Evolutionary conservation across 306 rosid species (phyloP).

Genomic region (Fragaria nilgerrensis): DNA sequence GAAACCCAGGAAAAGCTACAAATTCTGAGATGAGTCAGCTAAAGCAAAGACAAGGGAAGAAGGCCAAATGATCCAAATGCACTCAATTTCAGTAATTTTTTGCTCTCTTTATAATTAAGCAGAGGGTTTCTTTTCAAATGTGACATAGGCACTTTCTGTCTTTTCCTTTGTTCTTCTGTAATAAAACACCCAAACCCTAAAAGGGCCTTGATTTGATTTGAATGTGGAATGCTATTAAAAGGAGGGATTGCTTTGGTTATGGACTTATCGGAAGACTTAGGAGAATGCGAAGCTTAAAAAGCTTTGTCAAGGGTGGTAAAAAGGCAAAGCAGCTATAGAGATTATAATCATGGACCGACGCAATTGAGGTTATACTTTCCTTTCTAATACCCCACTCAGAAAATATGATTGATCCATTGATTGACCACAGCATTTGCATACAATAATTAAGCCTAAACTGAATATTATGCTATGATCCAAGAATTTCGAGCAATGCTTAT

Average conservation of each 20-base stretch:
- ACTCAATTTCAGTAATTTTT: conserved; percentile 23
- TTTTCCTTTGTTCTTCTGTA: conserved; percentile 36
- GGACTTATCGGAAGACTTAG: conserved; percentile 6
- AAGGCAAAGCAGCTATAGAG: conserved; percentile 16
- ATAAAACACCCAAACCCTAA: conserved; percentile 71
- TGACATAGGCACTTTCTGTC: conserved; percentile 51
- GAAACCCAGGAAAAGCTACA: conserved; percentile 21
- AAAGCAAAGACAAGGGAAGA: conserved; percentile 38
- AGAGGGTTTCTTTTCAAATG: conserved; percentile 15
- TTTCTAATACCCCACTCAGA: conserved; percentile 31
- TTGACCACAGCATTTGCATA: conserved; percentile 32
- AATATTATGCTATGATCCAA: neutral
- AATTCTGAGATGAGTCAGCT: conserved; percentile 29
- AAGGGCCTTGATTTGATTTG: conserved; percentile 39
- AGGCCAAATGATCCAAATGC: conserved; percentile 31
- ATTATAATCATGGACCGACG: conserved; percentile 18
- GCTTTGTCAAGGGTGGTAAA: conserved; percentile 30
- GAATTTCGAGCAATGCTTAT: neutral
- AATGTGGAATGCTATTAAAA: conserved; percentile 31
- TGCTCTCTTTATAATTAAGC: conserved; percentile 2
- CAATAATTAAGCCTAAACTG: neutral
- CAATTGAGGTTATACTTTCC: conserved; percentile 1
- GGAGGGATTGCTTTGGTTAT: conserved; percentile 2
- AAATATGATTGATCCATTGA: conserved; percentile 61
- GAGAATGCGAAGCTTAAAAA: conserved; percentile 27